Conservation (phyloP, 1,284 basidiomycete genomes). For the Agroathelia rolfsii region DNA sequence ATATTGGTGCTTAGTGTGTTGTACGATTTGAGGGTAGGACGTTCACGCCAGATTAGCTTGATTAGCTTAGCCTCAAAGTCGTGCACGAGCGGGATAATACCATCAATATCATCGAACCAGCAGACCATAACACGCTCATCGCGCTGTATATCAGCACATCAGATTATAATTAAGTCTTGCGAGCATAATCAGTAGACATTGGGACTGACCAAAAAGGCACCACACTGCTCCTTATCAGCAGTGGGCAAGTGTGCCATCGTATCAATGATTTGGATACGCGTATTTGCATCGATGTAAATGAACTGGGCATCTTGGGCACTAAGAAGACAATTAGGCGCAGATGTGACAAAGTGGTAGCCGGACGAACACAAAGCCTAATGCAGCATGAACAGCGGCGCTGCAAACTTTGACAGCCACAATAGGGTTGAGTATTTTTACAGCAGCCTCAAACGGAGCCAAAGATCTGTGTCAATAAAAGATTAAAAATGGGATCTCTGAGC, state of each 20-base stretch:
- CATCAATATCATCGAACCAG: conserved; percentile 44
- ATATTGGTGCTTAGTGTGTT: too few relatives aligned
- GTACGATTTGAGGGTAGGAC: conserved; percentile 12
- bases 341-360: not conserved
- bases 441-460: conserved; percentile 61
- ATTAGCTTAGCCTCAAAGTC: conserved; percentile 45
- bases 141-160: conserved; percentile 23
- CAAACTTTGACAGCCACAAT: conserved; percentile 75
- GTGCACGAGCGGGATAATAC: conserved; percentile 31
- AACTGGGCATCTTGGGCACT: conserved; percentile 43
- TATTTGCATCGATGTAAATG: conserved; percentile 37
- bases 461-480: too few relatives aligned
- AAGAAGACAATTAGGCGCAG: conserved; percentile 7
- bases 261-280: conserved; percentile 60
- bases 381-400: conserved; percentile 73
- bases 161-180: conserved; percentile 4
- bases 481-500: too few relatives aligned
- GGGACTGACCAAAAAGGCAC: conserved; percentile 63
- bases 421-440: conserved; percentile 62
- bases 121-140: conserved; percentile 41
- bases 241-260: conserved; percentile 50
- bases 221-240: conserved; percentile 76
- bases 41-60: conserved; percentile 38
- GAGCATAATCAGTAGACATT: conserved; percentile 1
- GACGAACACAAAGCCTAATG: conserved; percentile 57